Percentiles rank a stretch among this genome's conserved stretches.
phyloP scores from a whole-genome alignment of 805 yeast species.

The Lipomyces spencermartinsiae region DNA sequence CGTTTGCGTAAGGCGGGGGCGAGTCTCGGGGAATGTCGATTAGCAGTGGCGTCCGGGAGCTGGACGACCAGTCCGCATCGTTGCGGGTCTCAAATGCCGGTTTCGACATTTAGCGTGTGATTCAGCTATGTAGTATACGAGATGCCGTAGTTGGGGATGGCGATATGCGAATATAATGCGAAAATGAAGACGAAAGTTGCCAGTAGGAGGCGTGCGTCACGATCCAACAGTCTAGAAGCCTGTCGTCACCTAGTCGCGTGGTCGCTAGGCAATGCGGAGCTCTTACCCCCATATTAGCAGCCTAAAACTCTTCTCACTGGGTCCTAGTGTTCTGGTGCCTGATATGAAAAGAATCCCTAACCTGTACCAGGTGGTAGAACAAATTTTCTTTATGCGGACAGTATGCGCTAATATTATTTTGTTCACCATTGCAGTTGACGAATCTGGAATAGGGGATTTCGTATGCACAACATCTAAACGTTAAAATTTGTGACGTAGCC shows the following conservation, averaged over 20 bases:
- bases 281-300: not conserved
- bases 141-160: not conserved
- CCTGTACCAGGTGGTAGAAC: not conserved
- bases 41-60: slow-evolving; percentile 20
- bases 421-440: not conserved
- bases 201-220: not conserved
- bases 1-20: slow-evolving; percentile 31
- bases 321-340: not conserved
- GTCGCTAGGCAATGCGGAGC: too few relatives aligned
- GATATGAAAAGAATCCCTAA: not conserved
- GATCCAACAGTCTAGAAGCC: not conserved
- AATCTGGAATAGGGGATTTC: not conserved
- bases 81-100: slow-evolving; percentile 16
- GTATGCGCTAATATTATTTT: not conserved
- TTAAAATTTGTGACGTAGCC: not conserved
- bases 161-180: not conserved
- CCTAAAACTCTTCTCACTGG: not conserved
- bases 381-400: not conserved
- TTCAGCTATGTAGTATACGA: not conserved
- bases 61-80: not conserved
- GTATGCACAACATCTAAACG: not conserved
- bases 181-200: not conserved
- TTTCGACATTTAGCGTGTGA: slow-evolving; percentile 12
- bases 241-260: not conserved
- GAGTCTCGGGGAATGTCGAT: slow-evolving; percentile 24